These are phyloP conservation scores for Nigrospora oryzae DNA, from an alignment of 2,329 filamentous ascomycete genomes.

Conservation along the genomic window DNA sequence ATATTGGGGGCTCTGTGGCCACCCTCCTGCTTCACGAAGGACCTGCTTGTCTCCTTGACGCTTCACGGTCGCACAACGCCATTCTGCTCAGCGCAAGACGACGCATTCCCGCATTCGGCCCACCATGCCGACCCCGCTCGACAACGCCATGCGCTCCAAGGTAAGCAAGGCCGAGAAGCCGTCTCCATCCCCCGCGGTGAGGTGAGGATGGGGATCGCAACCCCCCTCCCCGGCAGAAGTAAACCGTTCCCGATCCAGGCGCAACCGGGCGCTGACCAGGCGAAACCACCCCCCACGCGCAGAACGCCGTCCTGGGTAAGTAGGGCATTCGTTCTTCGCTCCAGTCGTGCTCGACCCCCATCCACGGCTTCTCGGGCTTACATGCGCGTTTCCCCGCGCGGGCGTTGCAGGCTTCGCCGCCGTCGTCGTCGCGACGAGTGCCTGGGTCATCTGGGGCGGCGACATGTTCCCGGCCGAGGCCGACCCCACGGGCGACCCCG, in stretches of 20 bases:
- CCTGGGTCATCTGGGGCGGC: slow-evolving; percentile 77
- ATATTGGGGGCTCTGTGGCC: too few species aligned
- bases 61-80: too few species aligned
- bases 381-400: too few species aligned
- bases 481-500: slow-evolving; percentile 70
- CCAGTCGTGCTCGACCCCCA: too few species aligned
- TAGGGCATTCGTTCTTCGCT: too few species aligned
- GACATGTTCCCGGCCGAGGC: slow-evolving; percentile 69
- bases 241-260: background rate
- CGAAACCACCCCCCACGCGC: background rate
- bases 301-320: slow-evolving; percentile 65
- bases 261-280: background rate
- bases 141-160: slow-evolving; percentile 62
- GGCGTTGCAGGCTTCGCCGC: slow-evolving; percentile 65
- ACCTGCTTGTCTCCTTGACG: too few species aligned
- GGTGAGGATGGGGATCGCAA: too few species aligned
- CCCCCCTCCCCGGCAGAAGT: background rate
- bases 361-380: too few species aligned
- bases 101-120: too few species aligned
- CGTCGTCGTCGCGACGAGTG: slow-evolving; percentile 71
- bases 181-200: too few species aligned
- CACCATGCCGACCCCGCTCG: slow-evolving; percentile 61
- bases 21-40: too few species aligned
- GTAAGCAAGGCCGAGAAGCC: slow-evolving; percentile 32
- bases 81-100: too few species aligned